Conservation (phyloP, 169 alveolate genomes). For the Perkinsus olseni region DNA sequence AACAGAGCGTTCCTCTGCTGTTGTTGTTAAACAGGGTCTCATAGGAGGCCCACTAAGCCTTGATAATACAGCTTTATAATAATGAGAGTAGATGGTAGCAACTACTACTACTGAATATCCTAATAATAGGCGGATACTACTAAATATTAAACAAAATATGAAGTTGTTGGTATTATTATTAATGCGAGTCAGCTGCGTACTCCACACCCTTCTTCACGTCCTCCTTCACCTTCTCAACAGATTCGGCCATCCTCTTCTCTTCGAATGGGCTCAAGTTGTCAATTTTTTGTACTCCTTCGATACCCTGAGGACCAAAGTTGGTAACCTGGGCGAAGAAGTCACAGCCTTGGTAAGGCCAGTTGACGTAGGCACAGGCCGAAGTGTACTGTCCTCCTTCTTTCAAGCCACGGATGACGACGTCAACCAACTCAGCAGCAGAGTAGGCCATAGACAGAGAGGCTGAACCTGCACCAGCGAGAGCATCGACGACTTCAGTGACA, state of each 20-base stretch:
- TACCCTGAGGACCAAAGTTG: background rate
- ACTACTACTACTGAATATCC: background rate
- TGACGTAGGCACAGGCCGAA: background rate
- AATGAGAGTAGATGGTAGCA: background rate
- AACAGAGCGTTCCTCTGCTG: too few relatives aligned
- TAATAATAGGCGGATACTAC: background rate
- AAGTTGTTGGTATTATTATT: background rate
- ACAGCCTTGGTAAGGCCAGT: background rate
- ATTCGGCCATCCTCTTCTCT: background rate
- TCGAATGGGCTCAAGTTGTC: background rate
- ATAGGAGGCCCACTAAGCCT: background rate
- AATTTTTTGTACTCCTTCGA: background rate
- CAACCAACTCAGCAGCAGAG: slow-evolving; percentile 13
- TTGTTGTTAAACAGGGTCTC: too few relatives aligned
- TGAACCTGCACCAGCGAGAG: slow-evolving; percentile 11
- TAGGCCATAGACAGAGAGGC: slow-evolving; percentile 16
- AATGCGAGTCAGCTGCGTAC: background rate
- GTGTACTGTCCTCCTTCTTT: background rate
- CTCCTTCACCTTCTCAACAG: background rate
- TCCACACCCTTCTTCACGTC: background rate
- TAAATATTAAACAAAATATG: too few relatives aligned
- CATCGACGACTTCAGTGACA: slow-evolving; percentile 13
- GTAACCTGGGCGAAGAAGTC: background rate
- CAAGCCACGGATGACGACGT: background rate
- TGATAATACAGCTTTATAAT: background rate